Conservation (phyloP, 2,329 filamentous ascomycete species). For the Ophiocordyceps sinensis region DNA sequence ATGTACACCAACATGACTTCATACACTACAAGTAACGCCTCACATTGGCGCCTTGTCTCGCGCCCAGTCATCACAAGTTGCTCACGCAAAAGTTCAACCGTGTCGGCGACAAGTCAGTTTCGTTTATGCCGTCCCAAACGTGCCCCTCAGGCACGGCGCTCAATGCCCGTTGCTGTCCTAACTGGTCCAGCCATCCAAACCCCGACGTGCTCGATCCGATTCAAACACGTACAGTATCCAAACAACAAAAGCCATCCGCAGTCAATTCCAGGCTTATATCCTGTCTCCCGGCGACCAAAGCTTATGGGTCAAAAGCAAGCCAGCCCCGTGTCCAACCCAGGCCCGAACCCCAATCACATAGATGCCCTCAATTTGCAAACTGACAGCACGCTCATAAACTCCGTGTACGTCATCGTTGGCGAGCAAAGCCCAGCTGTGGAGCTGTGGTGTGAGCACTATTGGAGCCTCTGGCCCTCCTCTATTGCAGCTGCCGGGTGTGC, state of each 20-base stretch:
- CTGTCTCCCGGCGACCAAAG: constrained; percentile 13
- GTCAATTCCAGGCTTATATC: constrained; percentile 4
- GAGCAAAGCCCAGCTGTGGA: constrained; percentile 13
- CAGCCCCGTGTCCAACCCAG: neutral
- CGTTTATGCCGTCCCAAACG: no score
- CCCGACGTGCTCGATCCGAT: constrained; percentile 1
- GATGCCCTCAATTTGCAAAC: no score
- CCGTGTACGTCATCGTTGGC: constrained; percentile 5
- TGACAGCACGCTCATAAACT: no score
- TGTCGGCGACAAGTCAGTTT: no score
- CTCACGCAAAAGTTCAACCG: neutral
- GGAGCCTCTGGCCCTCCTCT: neutral
- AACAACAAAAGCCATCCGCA: neutral
- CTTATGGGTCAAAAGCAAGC: neutral
- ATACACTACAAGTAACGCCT: neutral
- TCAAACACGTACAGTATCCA: neutral
- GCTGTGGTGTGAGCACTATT: neutral
- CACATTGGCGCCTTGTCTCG: neutral
- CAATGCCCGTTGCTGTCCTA: neutral
- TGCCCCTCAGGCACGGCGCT: no score
- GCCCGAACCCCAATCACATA: neutral
- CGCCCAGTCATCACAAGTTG: neutral
- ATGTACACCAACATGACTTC: neutral
- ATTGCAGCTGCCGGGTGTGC: neutral
- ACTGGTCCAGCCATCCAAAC: neutral